Base-by-base conservation (phyloP, 2,329 filamentous ascomycete species). In the Penicillium sp. region DNA sequence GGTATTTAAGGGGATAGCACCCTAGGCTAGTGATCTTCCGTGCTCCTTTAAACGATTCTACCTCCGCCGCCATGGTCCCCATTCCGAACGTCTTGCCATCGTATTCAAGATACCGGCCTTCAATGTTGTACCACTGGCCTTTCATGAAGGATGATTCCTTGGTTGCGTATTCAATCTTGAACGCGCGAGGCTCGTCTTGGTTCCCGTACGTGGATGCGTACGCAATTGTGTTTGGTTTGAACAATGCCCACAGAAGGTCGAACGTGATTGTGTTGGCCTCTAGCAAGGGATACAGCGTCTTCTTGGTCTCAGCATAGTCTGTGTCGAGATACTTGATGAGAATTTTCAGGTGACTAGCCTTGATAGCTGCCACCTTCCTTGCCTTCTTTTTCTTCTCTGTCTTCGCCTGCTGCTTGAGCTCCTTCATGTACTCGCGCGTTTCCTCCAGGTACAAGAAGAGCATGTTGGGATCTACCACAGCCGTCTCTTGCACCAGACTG, bases 11-110 rank as follows among this genome's bases (percentile, higher is more conserved):
- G 0, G 93, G 93, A 72, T 92, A 96, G 63, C 87, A 90, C 0
- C 86, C 79, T 7, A 97, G 82, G 70, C 87, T 92, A 11, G 89
- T 91, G 71, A 97, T 96, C 78, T 92, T 93, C 64, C 89, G 86
- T 15, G 90, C 87, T 0, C 93, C 93, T 62, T 91, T 90, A 82
- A 97, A 97, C 3, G 86, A 82, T 7, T 85, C 78, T 13, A 97
- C 87, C 55, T 93, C 88, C 44, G 88, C 85, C 11, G 86, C 82
- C 71, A 92, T 86, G 54, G 82, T 87, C 17, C 91, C 91, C 70
- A 90, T 89, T 3, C 92, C 93, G 72, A 93, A 96, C 7, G 86
- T 84, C 73, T 96, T 96, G 61, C 93, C 93, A 69, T 97, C 92
- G 64, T 92, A 96, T 71, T 96, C 92, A 29, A 97, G 85, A 68